These are phyloP conservation scores for Polychytrium aggregatum DNA, from an alignment of 192 early-diverging fungal species.

Conservation along the genomic window DNA sequence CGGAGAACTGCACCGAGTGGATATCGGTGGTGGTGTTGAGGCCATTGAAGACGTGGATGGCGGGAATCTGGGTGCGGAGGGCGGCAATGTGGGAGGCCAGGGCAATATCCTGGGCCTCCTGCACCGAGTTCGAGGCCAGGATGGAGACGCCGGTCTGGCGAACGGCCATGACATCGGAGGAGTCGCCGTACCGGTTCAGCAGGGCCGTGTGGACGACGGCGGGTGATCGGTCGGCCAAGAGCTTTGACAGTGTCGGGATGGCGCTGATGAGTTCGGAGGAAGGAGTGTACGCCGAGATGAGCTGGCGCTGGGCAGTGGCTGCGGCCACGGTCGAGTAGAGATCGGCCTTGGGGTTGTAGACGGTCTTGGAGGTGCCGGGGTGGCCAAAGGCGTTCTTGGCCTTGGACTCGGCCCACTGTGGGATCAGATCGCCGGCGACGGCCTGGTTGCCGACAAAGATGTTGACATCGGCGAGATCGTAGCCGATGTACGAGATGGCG, in stretches of 20 bases:
- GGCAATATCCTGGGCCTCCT: conserved; percentile 74
- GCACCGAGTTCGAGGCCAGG: conserved; percentile 57
- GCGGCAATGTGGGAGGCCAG: conserved; percentile 64
- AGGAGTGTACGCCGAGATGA: conserved; percentile 7
- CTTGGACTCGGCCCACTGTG: conserved; percentile 5
- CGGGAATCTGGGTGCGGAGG: conserved; percentile 34
- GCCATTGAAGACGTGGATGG: conserved; percentile 68
- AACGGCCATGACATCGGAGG: conserved; percentile 56
- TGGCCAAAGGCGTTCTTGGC: conserved; percentile 4
- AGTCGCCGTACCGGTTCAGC: conserved; percentile 14
- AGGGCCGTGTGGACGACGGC: conserved; percentile 45
- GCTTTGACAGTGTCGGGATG: conserved; percentile 16
- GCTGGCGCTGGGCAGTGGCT: background rate
- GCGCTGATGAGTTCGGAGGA: conserved; percentile 15
- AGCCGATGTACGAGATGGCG: conserved; percentile 10
- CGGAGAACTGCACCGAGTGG: conserved; percentile 59
- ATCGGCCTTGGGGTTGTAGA: conserved; percentile 11
- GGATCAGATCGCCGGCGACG: conserved; percentile 1
- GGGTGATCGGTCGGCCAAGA: conserved; percentile 30
- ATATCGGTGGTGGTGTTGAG: conserved; percentile 34
- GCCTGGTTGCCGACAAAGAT: conserved; percentile 1
- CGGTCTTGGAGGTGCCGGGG: background rate
- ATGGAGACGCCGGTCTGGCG: conserved; percentile 64
- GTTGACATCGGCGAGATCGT: conserved; percentile 6
- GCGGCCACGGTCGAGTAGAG: conserved; percentile 3